Evolutionary conservation across 2,329 filamentous ascomycete species (phyloP).

Genomic region (Trichoderma sp.): DNA sequence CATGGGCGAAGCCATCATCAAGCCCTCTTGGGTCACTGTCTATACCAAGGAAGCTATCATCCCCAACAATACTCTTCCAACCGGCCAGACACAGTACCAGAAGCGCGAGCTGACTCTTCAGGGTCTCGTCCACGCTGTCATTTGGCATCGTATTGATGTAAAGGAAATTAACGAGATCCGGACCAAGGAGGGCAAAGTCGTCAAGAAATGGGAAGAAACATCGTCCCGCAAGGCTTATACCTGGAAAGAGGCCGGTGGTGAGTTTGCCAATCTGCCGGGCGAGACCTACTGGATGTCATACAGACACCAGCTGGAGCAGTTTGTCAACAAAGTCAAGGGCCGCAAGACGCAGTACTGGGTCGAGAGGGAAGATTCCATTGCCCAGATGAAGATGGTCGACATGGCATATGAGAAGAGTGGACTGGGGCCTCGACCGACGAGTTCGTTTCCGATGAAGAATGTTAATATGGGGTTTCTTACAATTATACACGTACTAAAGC

Average conservation of each 20-base stretch:
- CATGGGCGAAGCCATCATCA: slow-evolving; percentile 17
- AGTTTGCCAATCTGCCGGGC: slow-evolving; percentile 27
- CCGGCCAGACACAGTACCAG: slow-evolving; percentile 11
- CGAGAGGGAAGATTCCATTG: slow-evolving; percentile 41
- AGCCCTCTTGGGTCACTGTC: slow-evolving; percentile 10
- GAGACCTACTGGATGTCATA: slow-evolving; percentile 45
- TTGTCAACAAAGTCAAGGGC: slow-evolving; percentile 45
- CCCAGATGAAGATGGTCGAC: slow-evolving; percentile 47
- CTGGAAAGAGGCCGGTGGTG: slow-evolving; percentile 32
- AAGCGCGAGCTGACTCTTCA: slow-evolving; percentile 31
- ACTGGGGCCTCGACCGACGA: slow-evolving; percentile 22
- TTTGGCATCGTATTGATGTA: slow-evolving; percentile 38
- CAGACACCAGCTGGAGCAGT: slow-evolving; percentile 48
- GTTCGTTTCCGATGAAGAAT: neutral
- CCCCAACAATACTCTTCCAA: neutral
- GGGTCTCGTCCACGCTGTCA: slow-evolving; percentile 25
- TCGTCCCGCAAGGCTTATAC: slow-evolving; percentile 37
- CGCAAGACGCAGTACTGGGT: slow-evolving; percentile 41
- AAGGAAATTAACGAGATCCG: slow-evolving; percentile 33
- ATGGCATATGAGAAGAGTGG: slow-evolving; percentile 43
- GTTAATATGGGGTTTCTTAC: neutral
- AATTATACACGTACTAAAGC: neutral
- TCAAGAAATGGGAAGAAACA: slow-evolving; percentile 27
- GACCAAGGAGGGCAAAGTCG: slow-evolving; percentile 22
- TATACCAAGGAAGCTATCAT: neutral